Evolutionary conservation across 495 filamentous ascomycete species (phyloP), one percentile per base, ranked within the genome.

Genomic region (Neurospora sp.): DNA sequence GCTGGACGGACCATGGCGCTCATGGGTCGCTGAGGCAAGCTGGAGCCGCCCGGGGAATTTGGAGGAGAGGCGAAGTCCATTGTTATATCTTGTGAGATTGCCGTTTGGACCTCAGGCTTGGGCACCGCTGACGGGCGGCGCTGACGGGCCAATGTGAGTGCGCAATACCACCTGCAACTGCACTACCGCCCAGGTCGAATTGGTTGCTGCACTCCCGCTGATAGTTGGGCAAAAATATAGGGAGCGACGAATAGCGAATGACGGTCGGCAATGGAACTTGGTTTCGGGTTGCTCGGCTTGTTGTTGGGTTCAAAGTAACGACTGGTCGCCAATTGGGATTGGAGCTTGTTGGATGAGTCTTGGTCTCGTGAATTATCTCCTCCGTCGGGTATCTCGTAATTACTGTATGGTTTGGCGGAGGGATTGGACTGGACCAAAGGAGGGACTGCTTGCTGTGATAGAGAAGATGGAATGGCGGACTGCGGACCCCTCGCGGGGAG

Each of bases 1-100:
- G 90, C 87, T 65, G 93, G 88, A 65, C 93, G 90, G 79, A 96
- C 90, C 83, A 97, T 88, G 76, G 91, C 92, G 83, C 93, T 97
- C 88, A 94, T 86, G 48, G 94, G 94, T 78, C 94, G 90, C 79
- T 87, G 86, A 70, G 88, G 82, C 71, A 86, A 75, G 53, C 76
- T 76, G 68, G 35, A 17, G 27, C 53, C 65, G 61, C 79, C 79
- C 48, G 86, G 86, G 75, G 87, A 88, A 72, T 75, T 81, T 75
- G 87, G 87, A 79, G 86, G 87, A 78, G 87, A 88, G 27, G 27
- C 53, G 53, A 65, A 1, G 27, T 65, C 53, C 53, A 65, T 65
- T 37, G 53, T 65, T 65, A 35, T 65, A 35, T 35, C 14, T 35
- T 61, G 53, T 31, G 7, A 35, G 12, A 35, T 65, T 65, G 53